These are phyloP conservation scores for Sistotremastrum niveocremeum DNA, from an alignment of 768 basidiomycete genomes.

Conservation along the genomic window DNA sequence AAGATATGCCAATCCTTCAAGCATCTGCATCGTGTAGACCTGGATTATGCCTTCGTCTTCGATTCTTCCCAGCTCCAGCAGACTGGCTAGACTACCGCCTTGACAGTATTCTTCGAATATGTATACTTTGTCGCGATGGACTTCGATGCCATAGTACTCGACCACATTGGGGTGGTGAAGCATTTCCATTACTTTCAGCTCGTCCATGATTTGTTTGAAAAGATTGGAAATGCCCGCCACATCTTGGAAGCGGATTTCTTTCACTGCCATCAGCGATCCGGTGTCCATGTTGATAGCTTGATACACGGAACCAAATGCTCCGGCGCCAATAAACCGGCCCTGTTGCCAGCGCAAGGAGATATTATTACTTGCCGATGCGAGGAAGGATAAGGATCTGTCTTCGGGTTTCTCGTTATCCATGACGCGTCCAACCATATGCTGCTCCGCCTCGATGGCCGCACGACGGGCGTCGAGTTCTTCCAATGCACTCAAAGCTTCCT, in stretches of 20 bases:
- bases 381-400: slow-evolving; percentile 85
- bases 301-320: slow-evolving; percentile 99
- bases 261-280: slow-evolving; percentile 95
- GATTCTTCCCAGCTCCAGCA: slow-evolving; percentile 86
- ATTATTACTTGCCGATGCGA: slow-evolving; percentile 91
- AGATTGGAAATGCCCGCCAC: slow-evolving; percentile 76
- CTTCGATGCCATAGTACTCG: slow-evolving; percentile 98
- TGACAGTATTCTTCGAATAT: slow-evolving; percentile 99
- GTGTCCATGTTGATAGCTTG: slow-evolving; percentile 93
- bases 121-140: slow-evolving; percentile 96
- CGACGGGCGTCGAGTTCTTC: slow-evolving; percentile 54
- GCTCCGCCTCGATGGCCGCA: slow-evolving; percentile 45
- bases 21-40: slow-evolving; percentile 93
- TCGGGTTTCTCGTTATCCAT: slow-evolving; percentile 88
- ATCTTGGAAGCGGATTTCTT: slow-evolving; percentile 97
- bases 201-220: slow-evolving; percentile 88
- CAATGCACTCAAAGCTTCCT: slow-evolving; percentile 47
- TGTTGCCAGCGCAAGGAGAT: slow-evolving; percentile 98
- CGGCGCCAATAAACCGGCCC: slow-evolving; percentile 95
- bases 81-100: slow-evolving; percentile 79
- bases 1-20: slow-evolving; percentile 86
- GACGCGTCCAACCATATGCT: slow-evolving; percentile 77
- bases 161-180: slow-evolving; percentile 95
- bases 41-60: slow-evolving; percentile 95
- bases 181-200: slow-evolving; percentile 96